phyloP scores from a whole-genome alignment of 306 rosid species.

The Citrullus mucosospermus region DNA sequence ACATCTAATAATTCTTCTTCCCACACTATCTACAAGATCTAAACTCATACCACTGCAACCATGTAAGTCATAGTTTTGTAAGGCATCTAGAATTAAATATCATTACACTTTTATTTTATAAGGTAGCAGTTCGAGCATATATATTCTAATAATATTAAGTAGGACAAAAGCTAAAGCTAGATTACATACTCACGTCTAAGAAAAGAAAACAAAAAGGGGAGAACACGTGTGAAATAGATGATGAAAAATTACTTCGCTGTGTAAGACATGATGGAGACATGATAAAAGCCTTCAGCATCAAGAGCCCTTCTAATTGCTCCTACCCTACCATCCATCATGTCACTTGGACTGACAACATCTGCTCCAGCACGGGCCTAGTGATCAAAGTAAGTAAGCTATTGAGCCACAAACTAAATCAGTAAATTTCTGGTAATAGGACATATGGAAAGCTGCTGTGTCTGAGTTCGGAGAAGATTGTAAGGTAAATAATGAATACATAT shows the following conservation, averaged over 20 bases:
- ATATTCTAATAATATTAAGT: slow-evolving; percentile 3
- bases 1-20: not conserved
- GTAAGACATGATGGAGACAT: slow-evolving; percentile 89
- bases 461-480: not conserved
- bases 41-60: not conserved
- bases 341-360: slow-evolving; percentile 85
- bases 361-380: slow-evolving; percentile 93
- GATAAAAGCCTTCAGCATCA: slow-evolving; percentile 90
- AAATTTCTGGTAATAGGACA: not conserved
- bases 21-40: not conserved
- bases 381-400: not conserved
- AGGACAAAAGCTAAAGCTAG: not conserved
- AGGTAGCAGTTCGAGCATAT: not conserved
- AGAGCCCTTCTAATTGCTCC: slow-evolving; percentile 89
- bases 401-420: not conserved
- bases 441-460: not conserved
- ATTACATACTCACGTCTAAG: not conserved
- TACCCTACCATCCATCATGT: slow-evolving; percentile 45
- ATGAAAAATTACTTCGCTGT: slow-evolving; percentile 62
- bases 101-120: not conserved
- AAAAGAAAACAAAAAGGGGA: not conserved
- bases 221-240: not conserved
- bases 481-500: not conserved
- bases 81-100: not conserved
- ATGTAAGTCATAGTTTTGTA: not conserved